Evolutionary conservation across 2,329 filamentous ascomycete species (phyloP).

Genomic region (Penicillium sp.): DNA sequence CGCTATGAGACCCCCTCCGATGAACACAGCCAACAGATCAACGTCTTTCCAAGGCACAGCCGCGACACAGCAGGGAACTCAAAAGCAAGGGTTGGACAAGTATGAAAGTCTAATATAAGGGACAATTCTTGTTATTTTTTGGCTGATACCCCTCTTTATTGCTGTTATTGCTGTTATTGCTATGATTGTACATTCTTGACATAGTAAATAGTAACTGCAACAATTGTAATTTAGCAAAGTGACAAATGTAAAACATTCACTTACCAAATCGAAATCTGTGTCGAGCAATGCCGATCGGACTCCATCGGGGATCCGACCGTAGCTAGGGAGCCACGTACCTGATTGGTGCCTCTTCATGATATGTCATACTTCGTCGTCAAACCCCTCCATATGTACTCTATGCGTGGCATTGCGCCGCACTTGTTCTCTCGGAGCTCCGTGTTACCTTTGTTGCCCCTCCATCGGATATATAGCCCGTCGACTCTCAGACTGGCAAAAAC

Average conservation of each 20-base stretch:
- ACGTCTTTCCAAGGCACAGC: conserved; percentile 28
- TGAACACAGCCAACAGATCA: conserved; percentile 17
- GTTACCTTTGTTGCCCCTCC: conserved; percentile 22
- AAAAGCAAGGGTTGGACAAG: conserved; percentile 52
- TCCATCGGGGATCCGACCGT: conserved; percentile 10
- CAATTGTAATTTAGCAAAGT: background rate
- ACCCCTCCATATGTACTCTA: conserved; percentile 17
- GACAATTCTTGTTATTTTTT: conserved; percentile 6
- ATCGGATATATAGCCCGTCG: conserved; percentile 4
- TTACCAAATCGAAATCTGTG: background rate
- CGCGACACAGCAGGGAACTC: conserved; percentile 25
- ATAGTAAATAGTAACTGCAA: conserved; percentile 9
- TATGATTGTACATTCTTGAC: background rate
- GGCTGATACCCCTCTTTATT: conserved; percentile 12
- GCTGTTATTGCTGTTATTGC: background rate
- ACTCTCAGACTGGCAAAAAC: conserved; percentile 13
- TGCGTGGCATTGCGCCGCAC: conserved; percentile 26
- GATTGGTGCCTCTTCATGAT: conserved; percentile 18
- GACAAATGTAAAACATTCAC: background rate
- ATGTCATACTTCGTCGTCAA: conserved; percentile 21
- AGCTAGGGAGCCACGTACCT: conserved; percentile 7
- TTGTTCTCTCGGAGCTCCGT: conserved; percentile 18
- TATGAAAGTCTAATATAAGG: conserved; percentile 56
- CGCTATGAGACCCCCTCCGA: conserved; percentile 19
- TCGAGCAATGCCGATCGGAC: conserved; percentile 3